Conservation (phyloP, 768 basidiomycete genomes). For the Tulasnella sp. region DNA sequence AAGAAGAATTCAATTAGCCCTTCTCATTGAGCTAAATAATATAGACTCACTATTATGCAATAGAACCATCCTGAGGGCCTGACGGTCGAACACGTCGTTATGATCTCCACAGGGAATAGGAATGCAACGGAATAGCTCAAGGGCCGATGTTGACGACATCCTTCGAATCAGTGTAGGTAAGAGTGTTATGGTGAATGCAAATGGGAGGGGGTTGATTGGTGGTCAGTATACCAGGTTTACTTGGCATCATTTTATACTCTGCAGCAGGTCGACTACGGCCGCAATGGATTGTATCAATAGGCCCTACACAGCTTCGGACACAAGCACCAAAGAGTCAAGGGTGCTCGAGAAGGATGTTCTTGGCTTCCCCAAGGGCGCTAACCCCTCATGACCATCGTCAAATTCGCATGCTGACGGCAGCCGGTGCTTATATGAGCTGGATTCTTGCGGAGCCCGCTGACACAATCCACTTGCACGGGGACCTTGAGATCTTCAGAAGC, state of each 20-base stretch:
- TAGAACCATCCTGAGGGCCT: conserved; percentile 5
- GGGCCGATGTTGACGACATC: not conserved
- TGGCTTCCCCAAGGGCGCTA: not conserved
- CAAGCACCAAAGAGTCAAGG: not conserved
- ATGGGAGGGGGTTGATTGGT: not conserved
- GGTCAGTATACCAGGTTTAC: no score
- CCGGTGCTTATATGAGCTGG: not conserved
- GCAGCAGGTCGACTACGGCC: not conserved
- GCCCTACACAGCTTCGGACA: no score
- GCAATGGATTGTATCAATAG: not conserved
- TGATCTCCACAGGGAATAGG: not conserved
- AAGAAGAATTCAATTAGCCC: not conserved
- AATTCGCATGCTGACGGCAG: not conserved
- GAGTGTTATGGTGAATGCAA: not conserved
- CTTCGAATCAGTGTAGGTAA: not conserved
- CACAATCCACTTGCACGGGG: not conserved
- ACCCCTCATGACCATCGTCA: no score
- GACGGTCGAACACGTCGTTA: not conserved
- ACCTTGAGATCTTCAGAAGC: no score
- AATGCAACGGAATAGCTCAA: not conserved
- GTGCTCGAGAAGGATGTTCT: not conserved
- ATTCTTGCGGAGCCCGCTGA: not conserved
- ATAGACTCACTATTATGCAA: conserved; percentile 1
- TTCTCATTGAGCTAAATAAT: not conserved
- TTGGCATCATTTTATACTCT: not conserved